phyloP scores from a whole-genome alignment of 768 basidiomycete genomes.

The Calocybe indica region DNA sequence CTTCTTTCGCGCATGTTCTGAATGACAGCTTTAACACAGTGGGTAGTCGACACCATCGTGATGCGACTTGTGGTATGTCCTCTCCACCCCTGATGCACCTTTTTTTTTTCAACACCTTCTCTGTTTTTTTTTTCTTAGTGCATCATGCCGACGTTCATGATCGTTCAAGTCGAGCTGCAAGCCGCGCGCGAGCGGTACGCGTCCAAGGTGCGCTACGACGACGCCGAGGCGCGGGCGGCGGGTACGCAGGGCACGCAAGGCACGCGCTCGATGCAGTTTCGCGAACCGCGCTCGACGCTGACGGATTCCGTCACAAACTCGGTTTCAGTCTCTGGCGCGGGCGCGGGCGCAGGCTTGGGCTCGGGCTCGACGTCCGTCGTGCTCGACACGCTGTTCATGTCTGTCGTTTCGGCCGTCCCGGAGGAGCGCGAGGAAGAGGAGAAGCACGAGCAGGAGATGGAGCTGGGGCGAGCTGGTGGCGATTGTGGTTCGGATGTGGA shows the following conservation, averaged over 20 bases:
- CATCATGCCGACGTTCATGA: slow-evolving; percentile 19
- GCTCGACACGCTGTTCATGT: too few relatives aligned
- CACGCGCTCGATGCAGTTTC: not conserved
- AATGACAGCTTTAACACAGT: slow-evolving; percentile 7
- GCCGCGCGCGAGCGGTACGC: slow-evolving; percentile 1
- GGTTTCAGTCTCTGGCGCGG: not conserved
- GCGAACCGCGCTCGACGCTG: not conserved
- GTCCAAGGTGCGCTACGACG: slow-evolving; percentile 3
- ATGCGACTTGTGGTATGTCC: slow-evolving; percentile 21
- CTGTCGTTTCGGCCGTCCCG: too few relatives aligned
- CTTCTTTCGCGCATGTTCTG: not conserved
- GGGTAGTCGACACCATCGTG: slow-evolving; percentile 8
- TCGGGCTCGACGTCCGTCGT: not conserved
- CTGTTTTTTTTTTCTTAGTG: slow-evolving; percentile 6
- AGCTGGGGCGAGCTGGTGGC: too few relatives aligned
- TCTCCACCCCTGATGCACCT: not conserved
- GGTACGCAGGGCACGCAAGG: not conserved
- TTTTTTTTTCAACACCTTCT: not conserved
- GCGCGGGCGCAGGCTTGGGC: not conserved
- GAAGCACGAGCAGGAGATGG: too few relatives aligned
- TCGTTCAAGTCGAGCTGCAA: slow-evolving; percentile 17
- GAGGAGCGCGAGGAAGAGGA: too few relatives aligned
- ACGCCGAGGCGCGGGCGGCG: not conserved
- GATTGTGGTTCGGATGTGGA: too few relatives aligned
- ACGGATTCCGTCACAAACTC: too few relatives aligned